Evolutionary conservation across 495 filamentous ascomycete genomes (phyloP).

Genomic region (Margaritispora aquatica): DNA sequence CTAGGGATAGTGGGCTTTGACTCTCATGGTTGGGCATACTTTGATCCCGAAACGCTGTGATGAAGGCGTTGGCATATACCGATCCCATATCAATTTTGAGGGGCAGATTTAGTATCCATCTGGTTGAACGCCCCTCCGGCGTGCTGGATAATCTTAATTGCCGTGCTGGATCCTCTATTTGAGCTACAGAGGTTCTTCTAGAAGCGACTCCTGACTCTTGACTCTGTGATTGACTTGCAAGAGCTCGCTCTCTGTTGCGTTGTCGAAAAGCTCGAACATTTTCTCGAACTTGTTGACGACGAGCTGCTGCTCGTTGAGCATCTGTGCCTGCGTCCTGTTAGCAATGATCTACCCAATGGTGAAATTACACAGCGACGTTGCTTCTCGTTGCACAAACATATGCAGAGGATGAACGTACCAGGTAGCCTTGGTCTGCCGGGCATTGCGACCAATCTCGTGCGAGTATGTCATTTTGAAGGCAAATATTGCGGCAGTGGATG

Average conservation of each 20-base stretch:
- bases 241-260: constrained; percentile 1
- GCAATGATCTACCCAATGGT: not conserved
- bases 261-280: constrained; percentile 11
- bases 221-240: not conserved
- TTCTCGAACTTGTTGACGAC: constrained; percentile 11
- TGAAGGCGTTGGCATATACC: constrained; percentile 5
- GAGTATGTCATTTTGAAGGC: not conserved
- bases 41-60: constrained; percentile 6
- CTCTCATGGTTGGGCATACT: not conserved
- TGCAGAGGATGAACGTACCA: too few species aligned
- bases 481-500: not conserved
- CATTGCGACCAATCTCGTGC: not conserved
- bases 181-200: not conserved
- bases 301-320: constrained; percentile 11
- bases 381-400: too few species aligned
- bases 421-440: not conserved
- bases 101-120: constrained; percentile 3
- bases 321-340: constrained; percentile 7
- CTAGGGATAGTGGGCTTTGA: not conserved
- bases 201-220: not conserved
- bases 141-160: not conserved
- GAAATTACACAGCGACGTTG: too few species aligned
- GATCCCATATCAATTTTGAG: constrained; percentile 7
- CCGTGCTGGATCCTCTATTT: not conserved
- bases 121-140: not conserved